Evolutionary conservation across 345 rosid genomes (phyloP).

Genomic region (Syzygium aqueum): DNA sequence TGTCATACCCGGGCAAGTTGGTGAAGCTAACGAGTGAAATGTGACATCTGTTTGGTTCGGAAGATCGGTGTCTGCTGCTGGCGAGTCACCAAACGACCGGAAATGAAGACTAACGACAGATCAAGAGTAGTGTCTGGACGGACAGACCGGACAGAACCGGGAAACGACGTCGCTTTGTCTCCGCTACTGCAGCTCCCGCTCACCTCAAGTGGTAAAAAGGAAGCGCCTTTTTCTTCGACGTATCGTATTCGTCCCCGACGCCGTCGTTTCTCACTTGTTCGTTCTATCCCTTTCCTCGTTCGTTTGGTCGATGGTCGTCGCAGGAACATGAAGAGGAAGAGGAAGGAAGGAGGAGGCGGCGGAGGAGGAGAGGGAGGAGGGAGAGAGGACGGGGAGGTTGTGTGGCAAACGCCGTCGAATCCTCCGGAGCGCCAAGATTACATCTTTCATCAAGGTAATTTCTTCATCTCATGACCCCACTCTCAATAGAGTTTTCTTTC

Average conservation of each 20-base stretch:
- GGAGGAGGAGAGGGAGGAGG: constrained; percentile 5
- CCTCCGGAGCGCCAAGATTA: constrained; percentile 58
- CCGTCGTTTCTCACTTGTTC: not conserved
- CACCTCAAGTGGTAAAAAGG: not conserved
- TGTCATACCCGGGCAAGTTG: not conserved
- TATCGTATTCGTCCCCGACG: not conserved
- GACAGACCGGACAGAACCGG: not conserved
- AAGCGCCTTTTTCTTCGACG: not conserved
- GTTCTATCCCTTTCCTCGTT: no score
- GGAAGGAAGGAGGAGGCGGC: not conserved
- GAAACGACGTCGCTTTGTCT: not conserved
- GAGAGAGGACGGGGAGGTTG: constrained; percentile 30
- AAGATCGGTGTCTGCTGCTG: constrained; percentile 17
- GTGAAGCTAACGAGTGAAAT: not conserved
- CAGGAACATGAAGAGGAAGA: not conserved
- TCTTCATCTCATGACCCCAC: not conserved
- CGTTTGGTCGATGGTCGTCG: not conserved
- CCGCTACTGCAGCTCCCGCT: not conserved
- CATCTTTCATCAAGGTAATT: constrained; percentile 57
- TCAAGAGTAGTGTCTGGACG: not conserved
- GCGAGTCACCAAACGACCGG: constrained; percentile 13
- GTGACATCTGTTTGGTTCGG: not conserved
- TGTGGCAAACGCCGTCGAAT: constrained; percentile 58
- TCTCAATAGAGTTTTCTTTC: not conserved
- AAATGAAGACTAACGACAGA: not conserved